These are phyloP conservation scores for Drosera spatulata DNA, from an alignment of 179 eudicot species.

Conservation along the genomic window DNA sequence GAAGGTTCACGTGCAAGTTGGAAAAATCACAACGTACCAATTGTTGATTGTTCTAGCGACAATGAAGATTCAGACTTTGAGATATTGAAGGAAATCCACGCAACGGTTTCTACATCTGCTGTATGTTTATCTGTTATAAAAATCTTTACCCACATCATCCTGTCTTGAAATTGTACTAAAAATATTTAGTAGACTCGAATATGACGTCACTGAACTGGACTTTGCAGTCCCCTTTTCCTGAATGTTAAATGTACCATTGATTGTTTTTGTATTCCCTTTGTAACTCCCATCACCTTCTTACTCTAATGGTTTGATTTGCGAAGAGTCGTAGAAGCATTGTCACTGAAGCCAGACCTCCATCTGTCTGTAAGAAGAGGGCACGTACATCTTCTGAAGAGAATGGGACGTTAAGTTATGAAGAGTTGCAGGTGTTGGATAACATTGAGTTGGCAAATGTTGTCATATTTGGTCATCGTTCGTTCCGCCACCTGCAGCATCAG, in stretches of 20 bases:
- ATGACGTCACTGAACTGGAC: too few relatives aligned
- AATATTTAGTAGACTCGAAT: too few relatives aligned
- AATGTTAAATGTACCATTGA: too few relatives aligned
- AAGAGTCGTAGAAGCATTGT: constrained; percentile 46
- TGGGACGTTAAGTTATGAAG: constrained; percentile 47
- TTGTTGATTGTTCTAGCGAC: constrained; percentile 67
- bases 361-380: constrained; percentile 28
- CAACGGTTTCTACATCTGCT: constrained; percentile 5
- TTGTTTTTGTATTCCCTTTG: not conserved
- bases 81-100: constrained; percentile 11
- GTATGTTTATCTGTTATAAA: too few relatives aligned
- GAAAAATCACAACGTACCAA: constrained; percentile 27
- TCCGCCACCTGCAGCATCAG: constrained; percentile 89
- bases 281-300: not conserved
- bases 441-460: constrained; percentile 90
- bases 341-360: constrained; percentile 35
- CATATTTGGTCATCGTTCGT: constrained; percentile 67
- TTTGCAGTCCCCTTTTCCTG: too few relatives aligned
- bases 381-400: constrained; percentile 14
- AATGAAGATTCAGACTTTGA: constrained; percentile 31
- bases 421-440: constrained; percentile 73
- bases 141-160: too few relatives aligned
- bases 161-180: too few relatives aligned
- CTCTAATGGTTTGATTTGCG: constrained; percentile 9
- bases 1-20: constrained; percentile 38